Evolutionary conservation across 139 green algal genomes (phyloP).

Genomic region (Asterochloris sp.): DNA sequence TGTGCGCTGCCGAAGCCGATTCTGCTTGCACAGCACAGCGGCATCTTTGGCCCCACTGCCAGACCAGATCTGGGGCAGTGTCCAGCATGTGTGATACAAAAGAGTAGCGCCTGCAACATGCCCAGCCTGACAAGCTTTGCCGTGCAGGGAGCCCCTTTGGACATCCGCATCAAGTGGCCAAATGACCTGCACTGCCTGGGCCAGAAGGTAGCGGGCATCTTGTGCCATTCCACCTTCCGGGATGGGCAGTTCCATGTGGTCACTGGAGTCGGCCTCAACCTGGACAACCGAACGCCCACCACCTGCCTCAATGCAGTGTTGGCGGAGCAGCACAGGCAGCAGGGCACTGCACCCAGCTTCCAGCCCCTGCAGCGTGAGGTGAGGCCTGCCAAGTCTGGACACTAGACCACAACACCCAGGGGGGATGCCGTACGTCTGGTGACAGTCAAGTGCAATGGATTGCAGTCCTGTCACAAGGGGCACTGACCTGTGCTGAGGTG

Average conservation of each 20-base stretch:
- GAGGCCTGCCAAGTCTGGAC: not conserved
- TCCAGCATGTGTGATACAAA: not conserved
- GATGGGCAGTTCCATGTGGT: conserved; percentile 62
- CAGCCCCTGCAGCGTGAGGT: conserved; percentile 25
- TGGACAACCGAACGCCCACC: conserved; percentile 85
- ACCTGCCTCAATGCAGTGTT: conserved; percentile 84
- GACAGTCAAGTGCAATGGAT: not conserved
- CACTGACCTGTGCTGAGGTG: too few relatives aligned
- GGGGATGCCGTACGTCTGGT: not conserved
- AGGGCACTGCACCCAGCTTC: not conserved
- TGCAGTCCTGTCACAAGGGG: too few relatives aligned
- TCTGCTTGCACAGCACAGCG: not conserved
- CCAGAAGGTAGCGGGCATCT: conserved; percentile 87
- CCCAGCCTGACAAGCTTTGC: not conserved
- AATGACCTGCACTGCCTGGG: conserved; percentile 87
- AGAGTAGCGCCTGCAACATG: not conserved
- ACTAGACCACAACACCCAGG: not conserved
- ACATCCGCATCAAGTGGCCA: conserved; percentile 94
- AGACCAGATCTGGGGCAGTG: too few relatives aligned
- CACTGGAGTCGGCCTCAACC: conserved; percentile 86
- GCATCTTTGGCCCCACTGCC: too few relatives aligned
- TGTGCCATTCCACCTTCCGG: conserved; percentile 83
- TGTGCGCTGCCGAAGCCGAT: not conserved
- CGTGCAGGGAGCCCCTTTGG: conserved; percentile 26
- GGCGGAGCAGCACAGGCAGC: conserved; percentile 1